Conservation (phyloP, 768 basidiomycete genomes). For the Boletus eberwhitei region DNA sequence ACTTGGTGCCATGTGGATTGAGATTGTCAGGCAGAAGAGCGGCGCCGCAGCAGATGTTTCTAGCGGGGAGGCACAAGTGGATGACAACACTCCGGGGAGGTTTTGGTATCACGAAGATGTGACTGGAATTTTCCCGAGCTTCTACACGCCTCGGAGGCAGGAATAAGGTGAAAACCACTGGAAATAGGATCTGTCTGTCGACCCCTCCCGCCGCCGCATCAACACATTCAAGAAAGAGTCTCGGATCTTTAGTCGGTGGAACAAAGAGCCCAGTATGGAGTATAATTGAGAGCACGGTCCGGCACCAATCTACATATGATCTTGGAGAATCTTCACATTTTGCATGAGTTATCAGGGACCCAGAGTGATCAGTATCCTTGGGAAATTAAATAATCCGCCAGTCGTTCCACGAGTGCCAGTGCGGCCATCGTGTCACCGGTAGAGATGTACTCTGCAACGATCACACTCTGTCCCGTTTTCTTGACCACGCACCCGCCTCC, state of each 20-base stretch:
- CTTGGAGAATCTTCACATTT: background rate
- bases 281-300: background rate
- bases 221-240: background rate
- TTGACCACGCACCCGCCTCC: conserved; percentile 25
- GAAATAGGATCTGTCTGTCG: background rate
- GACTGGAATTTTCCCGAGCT: conserved; percentile 52
- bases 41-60: background rate
- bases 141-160: conserved; percentile 31
- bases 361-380: conserved; percentile 18
- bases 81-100: conserved; percentile 1
- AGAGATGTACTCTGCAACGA: conserved; percentile 23
- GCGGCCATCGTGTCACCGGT: conserved; percentile 5
- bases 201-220: background rate
- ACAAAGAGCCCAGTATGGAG: background rate
- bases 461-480: conserved; percentile 25
- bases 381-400: conserved; percentile 24
- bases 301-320: conserved; percentile 6
- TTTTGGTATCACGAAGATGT: conserved; percentile 65
- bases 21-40: conserved; percentile 45
- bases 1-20: conserved; percentile 64
- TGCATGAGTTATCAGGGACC: background rate
- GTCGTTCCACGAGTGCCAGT: conserved; percentile 19
- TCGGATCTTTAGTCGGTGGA: background rate
- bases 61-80: conserved; percentile 6
- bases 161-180: background rate